phyloP scores from a whole-genome alignment of 2,329 filamentous ascomycete genomes.

The Colletotrichum tabaci region DNA sequence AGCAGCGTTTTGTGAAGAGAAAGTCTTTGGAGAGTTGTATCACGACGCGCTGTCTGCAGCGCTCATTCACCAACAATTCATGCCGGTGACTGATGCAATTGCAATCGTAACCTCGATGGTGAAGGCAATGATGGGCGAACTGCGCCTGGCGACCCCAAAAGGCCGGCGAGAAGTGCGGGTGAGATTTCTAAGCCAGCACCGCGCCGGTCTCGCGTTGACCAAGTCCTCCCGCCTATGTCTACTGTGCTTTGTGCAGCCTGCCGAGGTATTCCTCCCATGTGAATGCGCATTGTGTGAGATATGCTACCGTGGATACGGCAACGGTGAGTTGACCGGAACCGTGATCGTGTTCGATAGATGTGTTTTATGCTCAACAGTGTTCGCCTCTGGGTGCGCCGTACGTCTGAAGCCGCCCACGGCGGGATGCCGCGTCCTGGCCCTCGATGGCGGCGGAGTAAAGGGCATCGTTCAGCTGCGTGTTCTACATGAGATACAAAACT shows the following conservation, averaged over 20 bases:
- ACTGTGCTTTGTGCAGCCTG: slow-evolving; percentile 4
- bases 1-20: neutral
- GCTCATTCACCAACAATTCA: neutral
- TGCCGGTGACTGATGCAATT: neutral
- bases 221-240: slow-evolving; percentile 10
- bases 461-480: slow-evolving; percentile 50
- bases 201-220: neutral
- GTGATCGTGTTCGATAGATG: slow-evolving; percentile 4
- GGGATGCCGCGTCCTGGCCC: slow-evolving; percentile 19
- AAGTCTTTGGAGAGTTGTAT: neutral
- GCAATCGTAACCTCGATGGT: neutral
- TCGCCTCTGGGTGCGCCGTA: slow-evolving; percentile 10
- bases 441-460: slow-evolving; percentile 50
- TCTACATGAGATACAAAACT: slow-evolving; percentile 47
- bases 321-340: neutral
- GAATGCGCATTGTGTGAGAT: slow-evolving; percentile 18
- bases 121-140: neutral
- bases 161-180: neutral
- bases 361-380: neutral
- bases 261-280: slow-evolving; percentile 16
- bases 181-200: neutral
- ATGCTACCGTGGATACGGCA: slow-evolving; percentile 11
- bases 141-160: neutral
- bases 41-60: neutral
- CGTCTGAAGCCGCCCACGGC: slow-evolving; percentile 20